Percentiles rank a stretch among this genome's conserved stretches.
Evolutionary conservation across 2,329 filamentous ascomycete species (phyloP).

Genomic region (Orbilia blumenaviensis): DNA sequence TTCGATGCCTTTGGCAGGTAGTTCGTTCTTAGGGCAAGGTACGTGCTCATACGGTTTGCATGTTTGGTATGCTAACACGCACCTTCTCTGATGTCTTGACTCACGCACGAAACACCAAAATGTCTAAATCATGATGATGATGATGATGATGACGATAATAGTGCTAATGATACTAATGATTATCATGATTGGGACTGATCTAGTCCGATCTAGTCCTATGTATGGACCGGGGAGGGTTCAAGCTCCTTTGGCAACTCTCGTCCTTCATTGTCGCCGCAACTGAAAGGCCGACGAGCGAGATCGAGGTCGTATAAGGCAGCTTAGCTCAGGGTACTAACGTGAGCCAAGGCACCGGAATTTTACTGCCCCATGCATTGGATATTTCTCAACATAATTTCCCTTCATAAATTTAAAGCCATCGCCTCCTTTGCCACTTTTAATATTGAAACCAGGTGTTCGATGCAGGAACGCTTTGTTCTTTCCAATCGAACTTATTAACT

Average conservation of each 20-base stretch:
- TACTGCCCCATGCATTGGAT: slow-evolving; percentile 14
- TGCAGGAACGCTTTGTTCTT: slow-evolving; percentile 27
- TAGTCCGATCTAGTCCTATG: too few species aligned
- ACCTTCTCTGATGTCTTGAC: slow-evolving; percentile 6
- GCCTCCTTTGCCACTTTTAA: slow-evolving; percentile 52
- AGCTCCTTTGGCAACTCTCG: slow-evolving; percentile 11
- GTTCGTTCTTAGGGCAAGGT: slow-evolving; percentile 22
- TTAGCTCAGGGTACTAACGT: slow-evolving; percentile 11
- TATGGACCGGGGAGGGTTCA: not conserved
- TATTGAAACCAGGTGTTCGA: slow-evolving; percentile 28
- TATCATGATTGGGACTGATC: not conserved
- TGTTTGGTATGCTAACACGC: slow-evolving; percentile 44
- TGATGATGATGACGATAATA: too few species aligned
- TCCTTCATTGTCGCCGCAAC: slow-evolving; percentile 7
- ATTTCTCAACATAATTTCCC: slow-evolving; percentile 47
- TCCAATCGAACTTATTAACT: not conserved
- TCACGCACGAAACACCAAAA: slow-evolving; percentile 1
- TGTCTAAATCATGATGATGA: not conserved
- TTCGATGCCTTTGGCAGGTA: slow-evolving; percentile 34
- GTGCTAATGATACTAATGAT: not conserved
- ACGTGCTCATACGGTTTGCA: too few species aligned
- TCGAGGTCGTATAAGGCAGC: not conserved
- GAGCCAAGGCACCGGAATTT: slow-evolving; percentile 47
- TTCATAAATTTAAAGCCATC: slow-evolving; percentile 30
- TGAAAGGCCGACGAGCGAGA: slow-evolving; percentile 17